Evolutionary conservation across 352 stramenopile genomes (phyloP), one percentile per base, ranked within the genome.

Genomic region (Pythium rishiriense): DNA sequence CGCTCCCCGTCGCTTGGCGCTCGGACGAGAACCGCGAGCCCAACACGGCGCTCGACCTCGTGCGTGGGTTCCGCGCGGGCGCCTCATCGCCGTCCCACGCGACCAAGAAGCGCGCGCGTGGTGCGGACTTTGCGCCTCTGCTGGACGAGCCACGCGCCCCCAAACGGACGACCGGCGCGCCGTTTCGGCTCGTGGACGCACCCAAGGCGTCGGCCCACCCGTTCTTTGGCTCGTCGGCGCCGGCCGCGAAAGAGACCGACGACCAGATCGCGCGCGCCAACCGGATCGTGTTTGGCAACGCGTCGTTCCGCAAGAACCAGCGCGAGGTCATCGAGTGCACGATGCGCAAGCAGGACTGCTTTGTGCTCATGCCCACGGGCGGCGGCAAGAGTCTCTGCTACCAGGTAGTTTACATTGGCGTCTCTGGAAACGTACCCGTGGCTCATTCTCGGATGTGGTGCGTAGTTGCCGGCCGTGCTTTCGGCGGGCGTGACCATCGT

Each of bases 351-450:
- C 66, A 97, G 45, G 93, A 98, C 79, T 90, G 77, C 45, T 98
- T 99, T 72, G 88, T 98, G 58, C 78, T 98, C 37, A 98, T 98
- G 94, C 88, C 91, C 49, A 98, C 94, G 22, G 90, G 88, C 48
- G 88, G 87, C n/a, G 88, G 88, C 64, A 97, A 96, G 70, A 94
- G 84, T 64, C 72, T 99, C 14, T 98, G 87, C 58, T 98, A 98
- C 66, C 90, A 98, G 79, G 73, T 97, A 31, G 37, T 43, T n/a
- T n/a, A 17, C 14, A n/a, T 43, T 43, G 37, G 4, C 11, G 4
- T 12, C 33, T 39, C 33, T 12, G 3, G 33, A n/a, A n/a, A n/a
- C n/a, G n/a, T n/a, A n/a, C n/a, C n/a, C n/a, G n/a, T n/a, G n/a
- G n/a, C n/a, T n/a, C n/a, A n/a, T n/a, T n/a, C 17, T n/a, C n/a